Evolutionary conservation across 768 basidiomycete species (phyloP), one percentile per base, ranked within the genome.

Genomic region (Lentinula aciculospora): DNA sequence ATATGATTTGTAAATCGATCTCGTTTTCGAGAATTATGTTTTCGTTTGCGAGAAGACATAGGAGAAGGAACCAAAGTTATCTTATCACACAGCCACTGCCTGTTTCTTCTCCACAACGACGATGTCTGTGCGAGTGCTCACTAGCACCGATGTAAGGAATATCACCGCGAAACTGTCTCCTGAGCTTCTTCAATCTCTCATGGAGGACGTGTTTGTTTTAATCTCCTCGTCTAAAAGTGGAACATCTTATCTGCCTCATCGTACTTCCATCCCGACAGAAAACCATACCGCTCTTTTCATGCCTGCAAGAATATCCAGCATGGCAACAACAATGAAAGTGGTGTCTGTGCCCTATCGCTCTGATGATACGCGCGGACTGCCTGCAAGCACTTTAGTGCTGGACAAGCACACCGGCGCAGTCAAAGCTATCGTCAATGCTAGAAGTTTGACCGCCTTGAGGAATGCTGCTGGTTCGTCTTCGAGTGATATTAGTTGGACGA

Each of bases 351-450:
- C 93, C 0, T 73, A 70, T 3, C 62, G 61, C 1, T 55, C 69
- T 1, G 74, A 65, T 1, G 78, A 78, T 45, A 64, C 61, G 19
- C 67, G 73, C 2, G 93, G 94, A 0, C 66, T 96, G 19, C 89
- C 92, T 5, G 92, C 79, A 0, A 85, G 85, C 0, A 95, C 89
- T 0, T 67, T 93, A 40, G 78, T 94, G 2, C 64, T 96, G 9
- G 85, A 94, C 65, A 88, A 92, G 61, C 63, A 59, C 1, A 84
- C 81, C 0, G 93, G 93, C 1, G 71, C 73, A 0, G 79, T 86
- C n/a, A 86, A 79, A 60, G 92, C 88, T 0, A 71, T 95, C 32
- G 71, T 96, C 19, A 95, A 95, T 65, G 88, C 93, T 1, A 74
- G 85, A 28, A 77, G 76, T 37, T 71, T 95, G 63, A 95, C 94